A percentile compares a stretch with the other conserved stretches of the same genome.
phyloP scores from a whole-genome alignment of 108 stramenopile species.

The Skeletonema menzelii region DNA sequence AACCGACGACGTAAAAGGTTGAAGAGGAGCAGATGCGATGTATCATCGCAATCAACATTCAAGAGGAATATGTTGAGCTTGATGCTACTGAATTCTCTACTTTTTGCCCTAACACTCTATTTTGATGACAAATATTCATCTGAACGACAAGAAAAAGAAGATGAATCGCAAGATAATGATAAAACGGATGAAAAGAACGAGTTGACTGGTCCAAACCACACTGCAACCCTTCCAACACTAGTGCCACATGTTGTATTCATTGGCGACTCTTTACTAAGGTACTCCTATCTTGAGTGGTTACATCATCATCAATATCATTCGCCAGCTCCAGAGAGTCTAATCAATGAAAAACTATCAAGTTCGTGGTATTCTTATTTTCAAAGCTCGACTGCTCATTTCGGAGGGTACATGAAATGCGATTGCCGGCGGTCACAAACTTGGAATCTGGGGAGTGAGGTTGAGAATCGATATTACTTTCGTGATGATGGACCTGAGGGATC shows the following conservation, averaged over 20 bases:
- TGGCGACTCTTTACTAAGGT: background rate
- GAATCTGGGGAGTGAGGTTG: background rate
- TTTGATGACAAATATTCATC: too few relatives aligned
- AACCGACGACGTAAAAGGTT: too few relatives aligned
- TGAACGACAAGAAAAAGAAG: too few relatives aligned
- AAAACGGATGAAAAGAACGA: too few relatives aligned
- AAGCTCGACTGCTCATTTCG: background rate
- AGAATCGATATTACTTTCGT: conserved; percentile 7
- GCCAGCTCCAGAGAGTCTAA: background rate
- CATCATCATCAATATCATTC: background rate
- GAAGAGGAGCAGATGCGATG: too few relatives aligned
- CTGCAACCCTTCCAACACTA: too few relatives aligned
- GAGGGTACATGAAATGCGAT: background rate
- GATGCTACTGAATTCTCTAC: too few relatives aligned
- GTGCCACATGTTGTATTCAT: background rate
- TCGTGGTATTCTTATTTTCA: background rate
- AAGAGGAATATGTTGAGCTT: too few relatives aligned
- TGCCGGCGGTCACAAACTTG: background rate
- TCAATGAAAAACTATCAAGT: background rate
- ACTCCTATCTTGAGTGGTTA: conserved; percentile 5
- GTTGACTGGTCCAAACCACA: too few relatives aligned
- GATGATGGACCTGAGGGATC: background rate
- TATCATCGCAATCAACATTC: too few relatives aligned
- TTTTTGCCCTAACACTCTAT: too few relatives aligned
- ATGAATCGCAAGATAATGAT: too few relatives aligned